Conservation (phyloP, 2,329 filamentous ascomycete species). For the Aspergillus fumigatus region DNA sequence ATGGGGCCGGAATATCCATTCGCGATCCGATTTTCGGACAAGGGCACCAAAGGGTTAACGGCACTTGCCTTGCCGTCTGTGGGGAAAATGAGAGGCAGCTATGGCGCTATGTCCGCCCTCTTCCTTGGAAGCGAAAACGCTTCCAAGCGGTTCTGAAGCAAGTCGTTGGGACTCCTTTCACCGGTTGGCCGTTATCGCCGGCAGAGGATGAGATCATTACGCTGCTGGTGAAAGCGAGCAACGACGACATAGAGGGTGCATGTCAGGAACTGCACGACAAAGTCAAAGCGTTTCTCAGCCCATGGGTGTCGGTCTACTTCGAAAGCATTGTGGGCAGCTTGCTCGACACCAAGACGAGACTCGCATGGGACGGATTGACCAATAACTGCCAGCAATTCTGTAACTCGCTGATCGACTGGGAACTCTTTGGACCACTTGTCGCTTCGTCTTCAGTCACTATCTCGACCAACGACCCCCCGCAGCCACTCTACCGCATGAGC, state of each 20-base stretch:
- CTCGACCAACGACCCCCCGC: constrained; percentile 1
- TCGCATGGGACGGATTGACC: constrained; percentile 28
- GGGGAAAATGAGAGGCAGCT: background rate
- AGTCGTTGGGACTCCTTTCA: constrained; percentile 37
- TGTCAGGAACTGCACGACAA: background rate
- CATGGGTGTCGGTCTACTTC: constrained; percentile 27
- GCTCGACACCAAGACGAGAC: constrained; percentile 17
- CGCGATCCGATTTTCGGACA: constrained; percentile 11
- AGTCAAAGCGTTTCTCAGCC: constrained; percentile 21
- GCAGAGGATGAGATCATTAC: constrained; percentile 22
- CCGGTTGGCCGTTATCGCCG: constrained; percentile 17
- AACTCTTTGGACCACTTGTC: constrained; percentile 29
- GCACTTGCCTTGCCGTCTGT: background rate
- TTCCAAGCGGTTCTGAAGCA: constrained; percentile 42
- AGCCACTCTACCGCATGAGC: constrained; percentile 36
- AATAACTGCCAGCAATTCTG: constrained; percentile 40
- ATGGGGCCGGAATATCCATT: constrained; percentile 11
- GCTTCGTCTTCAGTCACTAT: background rate
- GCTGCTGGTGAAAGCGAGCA: constrained; percentile 1
- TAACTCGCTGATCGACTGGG: constrained; percentile 30
- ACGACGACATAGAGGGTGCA: background rate
- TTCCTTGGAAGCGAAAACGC: constrained; percentile 19
- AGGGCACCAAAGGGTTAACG: background rate
- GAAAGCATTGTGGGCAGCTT: constrained; percentile 27
- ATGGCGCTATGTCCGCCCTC: constrained; percentile 6